A percentile compares a stretch with the other conserved stretches of the same genome.
Evolutionary conservation across 805 yeast genomes (phyloP).

Genomic region (Maudiozyma serrabonitensis): DNA sequence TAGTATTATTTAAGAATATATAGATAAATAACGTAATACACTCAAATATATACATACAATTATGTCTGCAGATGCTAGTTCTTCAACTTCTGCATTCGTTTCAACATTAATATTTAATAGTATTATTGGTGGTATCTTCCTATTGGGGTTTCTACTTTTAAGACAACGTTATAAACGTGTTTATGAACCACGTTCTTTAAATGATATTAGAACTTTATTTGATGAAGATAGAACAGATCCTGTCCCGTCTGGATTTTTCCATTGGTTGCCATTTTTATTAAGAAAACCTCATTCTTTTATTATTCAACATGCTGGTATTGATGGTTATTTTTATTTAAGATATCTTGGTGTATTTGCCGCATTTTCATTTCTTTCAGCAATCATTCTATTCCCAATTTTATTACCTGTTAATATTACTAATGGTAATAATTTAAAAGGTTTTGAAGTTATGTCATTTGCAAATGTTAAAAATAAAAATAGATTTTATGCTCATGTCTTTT

Average conservation of each 20-base stretch:
- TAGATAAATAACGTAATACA: no score
- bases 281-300: conserved; percentile 49
- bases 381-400: conserved; percentile 56
- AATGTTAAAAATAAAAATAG: conserved; percentile 56
- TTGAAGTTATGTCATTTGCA: conserved; percentile 54
- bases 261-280: conserved; percentile 48
- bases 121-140: conserved; percentile 46
- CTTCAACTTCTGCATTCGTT: conserved; percentile 73
- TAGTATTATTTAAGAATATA: no score
- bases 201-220: conserved; percentile 25
- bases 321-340: conserved; percentile 68
- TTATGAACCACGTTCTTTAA: conserved; percentile 68
- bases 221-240: conserved; percentile 53
- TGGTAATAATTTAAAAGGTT: conserved; percentile 46
- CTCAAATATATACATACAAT: background rate
- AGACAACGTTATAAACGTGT: conserved; percentile 59
- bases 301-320: conserved; percentile 62
- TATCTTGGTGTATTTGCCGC: conserved; percentile 47
- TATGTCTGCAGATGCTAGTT: conserved; percentile 20
- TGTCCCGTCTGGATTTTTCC: conserved; percentile 49
- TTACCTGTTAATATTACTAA: conserved; percentile 70
- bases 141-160: conserved; percentile 48
- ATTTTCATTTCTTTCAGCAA: conserved; percentile 43
- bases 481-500: conserved; percentile 63
- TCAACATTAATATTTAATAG: conserved; percentile 64